Conservation (phyloP, 345 rosid genomes). For the Anastatica hierochuntica region DNA sequence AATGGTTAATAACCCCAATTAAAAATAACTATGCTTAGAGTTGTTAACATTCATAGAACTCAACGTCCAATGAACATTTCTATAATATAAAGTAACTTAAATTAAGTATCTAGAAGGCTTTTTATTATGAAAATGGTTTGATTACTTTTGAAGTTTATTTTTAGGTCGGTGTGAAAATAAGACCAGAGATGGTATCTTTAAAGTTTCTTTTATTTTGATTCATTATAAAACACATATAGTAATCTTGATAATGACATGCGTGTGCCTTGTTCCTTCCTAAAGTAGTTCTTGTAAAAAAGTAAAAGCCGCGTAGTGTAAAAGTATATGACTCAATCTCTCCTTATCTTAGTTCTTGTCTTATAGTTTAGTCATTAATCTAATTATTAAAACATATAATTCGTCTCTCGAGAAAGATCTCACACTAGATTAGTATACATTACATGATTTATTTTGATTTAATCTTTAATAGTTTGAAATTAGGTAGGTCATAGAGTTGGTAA, state of each 20-base stretch:
- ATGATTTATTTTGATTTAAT: neutral
- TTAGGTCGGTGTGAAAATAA: constrained; percentile 18
- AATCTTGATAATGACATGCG: constrained; percentile 8
- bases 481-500: neutral
- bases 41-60: too few relatives aligned
- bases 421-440: neutral
- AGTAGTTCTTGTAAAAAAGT: neutral
- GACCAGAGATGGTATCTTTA: constrained; percentile 18
- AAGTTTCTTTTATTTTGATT: neutral
- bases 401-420: neutral
- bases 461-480: neutral
- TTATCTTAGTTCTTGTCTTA: neutral
- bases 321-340: constrained; percentile 3
- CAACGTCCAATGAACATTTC: too few relatives aligned
- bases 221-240: neutral
- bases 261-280: neutral
- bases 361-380: neutral
- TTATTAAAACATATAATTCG: neutral
- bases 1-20: too few relatives aligned
- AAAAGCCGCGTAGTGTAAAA: constrained; percentile 18
- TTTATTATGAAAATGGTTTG: neutral
- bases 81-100: neutral
- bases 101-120: constrained; percentile 13
- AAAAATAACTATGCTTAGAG: too few relatives aligned
- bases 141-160: neutral